phyloP scores from a whole-genome alignment of 441 rosid species.

The Capsella rubella region DNA sequence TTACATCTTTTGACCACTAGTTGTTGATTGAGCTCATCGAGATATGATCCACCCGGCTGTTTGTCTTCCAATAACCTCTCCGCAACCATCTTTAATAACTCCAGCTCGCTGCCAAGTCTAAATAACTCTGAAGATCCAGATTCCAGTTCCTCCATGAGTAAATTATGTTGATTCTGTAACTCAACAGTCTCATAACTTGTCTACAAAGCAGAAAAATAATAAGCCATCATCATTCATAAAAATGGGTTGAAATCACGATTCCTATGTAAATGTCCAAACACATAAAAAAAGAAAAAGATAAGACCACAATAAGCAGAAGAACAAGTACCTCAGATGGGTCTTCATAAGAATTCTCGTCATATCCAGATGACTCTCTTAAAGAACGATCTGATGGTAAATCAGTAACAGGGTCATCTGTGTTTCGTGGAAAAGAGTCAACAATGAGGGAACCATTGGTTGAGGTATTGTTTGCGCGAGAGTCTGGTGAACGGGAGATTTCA shows the following conservation, averaged over 20 bases:
- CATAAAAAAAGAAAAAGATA: slow-evolving; percentile 10
- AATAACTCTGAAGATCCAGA: slow-evolving; percentile 52
- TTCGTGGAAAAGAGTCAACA: slow-evolving; percentile 23
- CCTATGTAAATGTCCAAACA: slow-evolving; percentile 1
- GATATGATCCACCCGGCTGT: slow-evolving; percentile 56
- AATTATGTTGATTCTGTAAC: slow-evolving; percentile 46
- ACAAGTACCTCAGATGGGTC: slow-evolving; percentile 49
- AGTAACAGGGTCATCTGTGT: slow-evolving; percentile 35
- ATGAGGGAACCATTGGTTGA: slow-evolving; percentile 26
- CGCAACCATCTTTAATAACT: slow-evolving; percentile 60
- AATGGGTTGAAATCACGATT: slow-evolving; percentile 6
- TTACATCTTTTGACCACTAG: slow-evolving; percentile 50
- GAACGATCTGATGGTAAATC: slow-evolving; percentile 35
- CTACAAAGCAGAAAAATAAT: slow-evolving; percentile 46
- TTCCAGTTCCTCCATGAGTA: slow-evolving; percentile 45
- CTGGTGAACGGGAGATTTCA: slow-evolving; percentile 44
- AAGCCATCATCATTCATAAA: slow-evolving; percentile 11
- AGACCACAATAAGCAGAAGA: slow-evolving; percentile 18
- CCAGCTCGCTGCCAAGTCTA: slow-evolving; percentile 62
- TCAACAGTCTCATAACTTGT: slow-evolving; percentile 40
- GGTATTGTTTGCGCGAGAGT: slow-evolving; percentile 33
- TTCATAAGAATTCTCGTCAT: slow-evolving; percentile 36
- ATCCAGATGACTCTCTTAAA: slow-evolving; percentile 32
- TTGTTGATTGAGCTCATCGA: slow-evolving; percentile 58
- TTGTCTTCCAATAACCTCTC: slow-evolving; percentile 61